phyloP scores from a whole-genome alignment of 345 rosid genomes.

The Sonneratia caseolaris region DNA sequence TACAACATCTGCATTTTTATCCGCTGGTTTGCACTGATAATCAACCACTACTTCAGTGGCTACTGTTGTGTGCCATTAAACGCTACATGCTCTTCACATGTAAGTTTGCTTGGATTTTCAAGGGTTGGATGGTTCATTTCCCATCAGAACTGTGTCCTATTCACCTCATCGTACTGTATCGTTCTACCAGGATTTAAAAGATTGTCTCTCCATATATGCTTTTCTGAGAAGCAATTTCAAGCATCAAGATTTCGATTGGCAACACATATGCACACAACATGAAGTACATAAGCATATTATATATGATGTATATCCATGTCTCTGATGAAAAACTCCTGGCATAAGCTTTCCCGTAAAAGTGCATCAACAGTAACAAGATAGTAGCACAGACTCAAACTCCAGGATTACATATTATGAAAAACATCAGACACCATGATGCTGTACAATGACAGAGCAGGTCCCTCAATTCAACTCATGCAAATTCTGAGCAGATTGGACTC shows the following conservation, averaged over 20 bases:
- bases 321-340: not conserved
- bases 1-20: no score
- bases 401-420: not conserved
- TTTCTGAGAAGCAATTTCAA: not conserved
- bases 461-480: not conserved
- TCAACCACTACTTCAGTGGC: not conserved
- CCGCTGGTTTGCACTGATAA: no score
- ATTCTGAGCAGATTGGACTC: no score
- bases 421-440: no score
- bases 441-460: not conserved
- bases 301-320: not conserved
- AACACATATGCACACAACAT: no score
- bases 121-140: not conserved
- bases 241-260: no score
- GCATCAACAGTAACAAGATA: not conserved
- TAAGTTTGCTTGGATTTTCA: not conserved
- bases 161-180: no score
- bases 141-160: no score
- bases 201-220: not conserved
- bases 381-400: no score
- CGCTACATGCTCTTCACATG: not conserved
- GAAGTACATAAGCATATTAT: no score
- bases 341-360: not conserved
- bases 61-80: not conserved
- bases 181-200: no score